phyloP scores from a whole-genome alignment of 805 yeast genomes.

The Saturnispora zaruensis region DNA sequence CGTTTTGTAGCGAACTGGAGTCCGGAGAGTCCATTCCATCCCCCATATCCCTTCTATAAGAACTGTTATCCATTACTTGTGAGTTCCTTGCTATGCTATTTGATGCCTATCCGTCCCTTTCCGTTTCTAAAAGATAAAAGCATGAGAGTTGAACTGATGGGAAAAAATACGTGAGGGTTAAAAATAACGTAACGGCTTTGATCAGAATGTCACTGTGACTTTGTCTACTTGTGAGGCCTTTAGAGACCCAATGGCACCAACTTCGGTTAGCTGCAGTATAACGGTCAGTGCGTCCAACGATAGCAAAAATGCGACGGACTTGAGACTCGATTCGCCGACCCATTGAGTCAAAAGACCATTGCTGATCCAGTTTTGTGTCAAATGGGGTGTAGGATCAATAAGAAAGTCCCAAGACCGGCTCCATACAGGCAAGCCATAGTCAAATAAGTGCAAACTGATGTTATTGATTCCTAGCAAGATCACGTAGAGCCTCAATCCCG shows the following conservation, averaged over 20 bases:
- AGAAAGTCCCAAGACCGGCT: not conserved
- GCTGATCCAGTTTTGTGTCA: not conserved
- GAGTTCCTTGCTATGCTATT: not conserved
- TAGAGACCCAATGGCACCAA: not conserved
- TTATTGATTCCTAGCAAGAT: not conserved
- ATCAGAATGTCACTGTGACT: not conserved
- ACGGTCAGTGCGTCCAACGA: not conserved
- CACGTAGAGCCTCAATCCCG: conserved; percentile 2
- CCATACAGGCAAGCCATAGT: not conserved
- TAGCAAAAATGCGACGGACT: not conserved
- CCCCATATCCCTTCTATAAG: not conserved
- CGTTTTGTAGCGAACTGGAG: not conserved
- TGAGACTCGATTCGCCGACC: not conserved
- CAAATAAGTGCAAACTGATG: not conserved
- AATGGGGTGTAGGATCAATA: not conserved
- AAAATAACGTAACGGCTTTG: not conserved
- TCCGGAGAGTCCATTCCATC: not conserved
- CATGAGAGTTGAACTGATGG: not conserved
- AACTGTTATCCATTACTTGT: not conserved
- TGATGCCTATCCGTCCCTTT: not conserved
- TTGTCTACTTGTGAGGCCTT: not conserved
- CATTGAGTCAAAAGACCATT: conserved; percentile 4
- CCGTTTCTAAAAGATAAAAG: not conserved
- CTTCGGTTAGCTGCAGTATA: not conserved
- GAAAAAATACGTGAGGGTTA: not conserved